phyloP scores from a whole-genome alignment of 345 rosid genomes.

The Mangifera indica region DNA sequence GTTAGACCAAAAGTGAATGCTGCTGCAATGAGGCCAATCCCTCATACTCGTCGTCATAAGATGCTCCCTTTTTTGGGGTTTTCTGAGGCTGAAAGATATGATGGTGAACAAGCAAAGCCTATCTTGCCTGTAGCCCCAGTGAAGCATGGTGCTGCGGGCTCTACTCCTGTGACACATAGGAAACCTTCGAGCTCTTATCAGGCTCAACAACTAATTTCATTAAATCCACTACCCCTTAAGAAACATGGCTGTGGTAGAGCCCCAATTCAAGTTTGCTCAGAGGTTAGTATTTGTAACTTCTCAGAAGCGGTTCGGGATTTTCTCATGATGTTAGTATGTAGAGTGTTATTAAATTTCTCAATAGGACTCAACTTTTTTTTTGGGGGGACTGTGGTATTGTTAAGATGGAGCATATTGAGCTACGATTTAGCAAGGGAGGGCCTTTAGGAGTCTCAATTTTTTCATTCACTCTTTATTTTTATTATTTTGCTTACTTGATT shows the following conservation, averaged over 20 bases:
- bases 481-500: neutral
- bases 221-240: constrained; percentile 91
- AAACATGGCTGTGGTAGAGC: constrained; percentile 98
- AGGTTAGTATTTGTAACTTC: constrained; percentile 49
- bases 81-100: constrained; percentile 67
- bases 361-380: neutral
- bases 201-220: constrained; percentile 85
- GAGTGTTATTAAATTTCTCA: neutral
- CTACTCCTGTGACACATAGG: constrained; percentile 61
- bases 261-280: constrained; percentile 89
- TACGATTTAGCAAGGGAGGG: neutral
- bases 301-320: neutral
- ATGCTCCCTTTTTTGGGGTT: constrained; percentile 77
- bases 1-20: constrained; percentile 45
- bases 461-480: neutral
- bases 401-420: neutral
- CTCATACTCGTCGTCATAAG: constrained; percentile 72
- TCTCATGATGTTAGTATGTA: neutral
- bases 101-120: constrained; percentile 68
- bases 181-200: constrained; percentile 81
- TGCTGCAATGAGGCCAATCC: constrained; percentile 94
- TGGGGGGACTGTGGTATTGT: neutral
- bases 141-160: constrained; percentile 54
- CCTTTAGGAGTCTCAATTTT: neutral
- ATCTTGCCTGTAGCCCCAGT: constrained; percentile 56